phyloP scores from a whole-genome alignment of 2,329 filamentous ascomycete species.

The Fusarium globosum region DNA sequence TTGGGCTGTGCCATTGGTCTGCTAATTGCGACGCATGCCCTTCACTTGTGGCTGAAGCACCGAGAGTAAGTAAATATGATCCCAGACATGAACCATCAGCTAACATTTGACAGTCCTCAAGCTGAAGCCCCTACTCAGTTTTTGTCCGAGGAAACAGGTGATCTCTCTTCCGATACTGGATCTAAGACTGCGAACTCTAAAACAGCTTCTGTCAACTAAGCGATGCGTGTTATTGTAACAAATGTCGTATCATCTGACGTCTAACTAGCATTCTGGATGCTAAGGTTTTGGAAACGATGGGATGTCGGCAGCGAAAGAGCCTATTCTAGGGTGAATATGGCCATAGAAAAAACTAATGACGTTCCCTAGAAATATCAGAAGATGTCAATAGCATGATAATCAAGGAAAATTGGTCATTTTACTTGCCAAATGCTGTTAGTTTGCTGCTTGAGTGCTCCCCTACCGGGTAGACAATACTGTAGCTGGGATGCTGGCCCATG shows the following conservation, averaged over 20 bases:
- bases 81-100: not conserved
- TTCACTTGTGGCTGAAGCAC: constrained; percentile 37
- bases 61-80: constrained; percentile 24
- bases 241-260: no score
- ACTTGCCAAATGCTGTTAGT: rapidly evolving
- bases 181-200: not conserved
- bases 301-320: rapidly evolving
- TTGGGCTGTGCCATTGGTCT: constrained; percentile 50
- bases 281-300: rapidly evolving
- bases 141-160: not conserved
- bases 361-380: rapidly evolving
- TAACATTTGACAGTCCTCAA: not conserved
- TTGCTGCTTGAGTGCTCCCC: not conserved
- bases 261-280: no score
- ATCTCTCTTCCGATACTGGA: not conserved
- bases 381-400: rapidly evolving
- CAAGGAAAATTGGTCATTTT: rapidly evolving
- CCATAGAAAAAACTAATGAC: rapidly evolving
- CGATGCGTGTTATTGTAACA: no score
- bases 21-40: constrained; percentile 42
- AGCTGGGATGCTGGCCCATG: rapidly evolving
- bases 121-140: not conserved
- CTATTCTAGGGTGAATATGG: rapidly evolving
- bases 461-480: not conserved
- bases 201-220: not conserved